Conservation (phyloP, 345 rosid species). For the Carallia brachiata region DNA sequence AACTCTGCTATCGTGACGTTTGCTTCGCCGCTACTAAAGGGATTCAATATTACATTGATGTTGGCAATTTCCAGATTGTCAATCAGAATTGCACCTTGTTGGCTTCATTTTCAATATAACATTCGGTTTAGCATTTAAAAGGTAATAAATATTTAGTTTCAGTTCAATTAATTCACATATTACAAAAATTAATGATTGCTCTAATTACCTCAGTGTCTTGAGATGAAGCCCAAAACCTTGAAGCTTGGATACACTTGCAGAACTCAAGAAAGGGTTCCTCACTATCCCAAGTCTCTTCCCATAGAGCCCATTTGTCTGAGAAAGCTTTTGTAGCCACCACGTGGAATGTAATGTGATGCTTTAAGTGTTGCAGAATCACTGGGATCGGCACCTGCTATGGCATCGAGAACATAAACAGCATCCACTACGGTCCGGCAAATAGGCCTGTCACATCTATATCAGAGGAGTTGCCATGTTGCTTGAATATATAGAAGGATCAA, state of each 20-base stretch:
- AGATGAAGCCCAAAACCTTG: constrained; percentile 43
- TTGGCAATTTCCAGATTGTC: constrained; percentile 45
- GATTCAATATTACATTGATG: constrained; percentile 19
- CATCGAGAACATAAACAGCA: constrained; percentile 45
- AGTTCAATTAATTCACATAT: not conserved
- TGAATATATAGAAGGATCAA: no score
- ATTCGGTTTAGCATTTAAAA: not conserved
- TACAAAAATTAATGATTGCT: not conserved
- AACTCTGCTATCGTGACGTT: constrained; percentile 48
- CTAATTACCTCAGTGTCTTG: constrained; percentile 40
- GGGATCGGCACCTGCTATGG: constrained; percentile 40
- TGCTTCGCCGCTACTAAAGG: constrained; percentile 34
- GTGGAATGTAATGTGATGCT: constrained; percentile 45
- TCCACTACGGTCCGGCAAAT: constrained; percentile 46
- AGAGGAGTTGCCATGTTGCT: not conserved
- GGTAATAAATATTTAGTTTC: no score
- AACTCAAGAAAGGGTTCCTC: constrained; percentile 31
- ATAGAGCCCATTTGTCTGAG: constrained; percentile 44
- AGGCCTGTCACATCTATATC: constrained; percentile 29
- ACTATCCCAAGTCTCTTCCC: constrained; percentile 61
- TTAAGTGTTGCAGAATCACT: constrained; percentile 38
- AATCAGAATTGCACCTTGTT: constrained; percentile 47
- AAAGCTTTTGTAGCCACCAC: constrained; percentile 55
- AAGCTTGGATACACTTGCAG: not conserved
- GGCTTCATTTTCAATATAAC: constrained; percentile 26